These are phyloP conservation scores for Pyracantha coccinea DNA, from an alignment of 331 rosid species.

Conservation along the genomic window DNA sequence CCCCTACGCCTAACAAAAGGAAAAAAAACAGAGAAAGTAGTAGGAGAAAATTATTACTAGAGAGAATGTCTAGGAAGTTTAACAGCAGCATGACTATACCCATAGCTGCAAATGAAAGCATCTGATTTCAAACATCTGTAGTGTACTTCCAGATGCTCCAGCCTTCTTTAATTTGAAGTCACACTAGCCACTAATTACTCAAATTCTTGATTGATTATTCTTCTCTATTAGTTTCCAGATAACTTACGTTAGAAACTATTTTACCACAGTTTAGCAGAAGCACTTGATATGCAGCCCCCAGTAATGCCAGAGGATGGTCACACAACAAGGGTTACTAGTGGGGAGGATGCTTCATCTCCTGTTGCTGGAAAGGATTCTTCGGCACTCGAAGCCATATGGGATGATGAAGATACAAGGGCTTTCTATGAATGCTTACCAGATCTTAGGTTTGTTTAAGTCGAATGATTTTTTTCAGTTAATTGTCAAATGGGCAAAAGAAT, in stretches of 20 bases:
- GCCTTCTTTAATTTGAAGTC: background rate
- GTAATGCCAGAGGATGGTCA: conserved; percentile 99
- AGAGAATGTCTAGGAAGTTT: background rate
- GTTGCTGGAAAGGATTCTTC: conserved; percentile 83
- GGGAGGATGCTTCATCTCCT: conserved; percentile 82
- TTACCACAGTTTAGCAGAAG: conserved; percentile 83
- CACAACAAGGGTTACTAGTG: conserved; percentile 86
- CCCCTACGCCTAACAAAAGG: background rate
- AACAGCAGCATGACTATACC: background rate
- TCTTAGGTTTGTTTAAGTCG: conserved; percentile 68
- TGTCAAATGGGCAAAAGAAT: background rate
- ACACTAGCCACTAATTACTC: background rate
- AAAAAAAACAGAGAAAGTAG: background rate
- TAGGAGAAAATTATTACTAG: background rate
- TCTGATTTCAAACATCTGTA: background rate
- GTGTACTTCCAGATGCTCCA: background rate
- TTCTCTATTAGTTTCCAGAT: background rate
- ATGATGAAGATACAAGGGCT: conserved; percentile 94
- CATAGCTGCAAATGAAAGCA: background rate
- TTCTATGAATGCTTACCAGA: conserved; percentile 96
- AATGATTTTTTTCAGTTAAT: background rate
- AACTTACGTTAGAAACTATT: conserved; percentile 12
- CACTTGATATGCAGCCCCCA: conserved; percentile 98
- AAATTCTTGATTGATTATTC: background rate
- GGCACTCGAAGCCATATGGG: conserved; percentile 83